Conservation (phyloP, 495 filamentous ascomycete species). For the Lasiosphaeris hirsuta region DNA sequence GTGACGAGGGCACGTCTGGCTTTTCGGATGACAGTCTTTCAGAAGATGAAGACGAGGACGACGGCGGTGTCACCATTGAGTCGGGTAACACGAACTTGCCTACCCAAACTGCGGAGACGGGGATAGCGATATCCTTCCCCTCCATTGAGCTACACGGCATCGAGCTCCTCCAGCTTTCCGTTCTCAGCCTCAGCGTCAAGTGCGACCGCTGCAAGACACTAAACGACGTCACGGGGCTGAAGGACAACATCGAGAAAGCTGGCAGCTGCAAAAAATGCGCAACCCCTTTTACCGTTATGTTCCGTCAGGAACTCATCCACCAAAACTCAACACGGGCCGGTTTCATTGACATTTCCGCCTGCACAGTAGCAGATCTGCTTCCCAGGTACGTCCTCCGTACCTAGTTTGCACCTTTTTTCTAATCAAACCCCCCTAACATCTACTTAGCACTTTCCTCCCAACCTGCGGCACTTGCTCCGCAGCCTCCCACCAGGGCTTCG, state of each 20-base stretch:
- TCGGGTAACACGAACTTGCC: constrained; percentile 40
- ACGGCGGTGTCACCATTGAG: constrained; percentile 41
- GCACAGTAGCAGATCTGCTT: constrained; percentile 74
- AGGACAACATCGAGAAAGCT: constrained; percentile 38
- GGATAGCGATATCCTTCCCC: constrained; percentile 80
- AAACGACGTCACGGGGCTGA: constrained; percentile 68
- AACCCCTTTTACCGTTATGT: constrained; percentile 61
- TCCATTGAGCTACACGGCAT: constrained; percentile 76
- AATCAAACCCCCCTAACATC: constrained; percentile 4
- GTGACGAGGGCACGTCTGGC: constrained; percentile 34
- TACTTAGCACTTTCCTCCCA: constrained; percentile 68
- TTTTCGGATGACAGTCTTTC: constrained; percentile 32
- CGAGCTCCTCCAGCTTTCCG: constrained; percentile 70
- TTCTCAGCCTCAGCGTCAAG: constrained; percentile 70
- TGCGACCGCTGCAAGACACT: constrained; percentile 81
- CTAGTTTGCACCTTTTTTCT: neutral
- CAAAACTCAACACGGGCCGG: constrained; percentile 71
- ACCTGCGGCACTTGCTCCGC: constrained; percentile 81
- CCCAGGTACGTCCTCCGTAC: constrained; percentile 53
- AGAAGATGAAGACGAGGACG: constrained; percentile 39
- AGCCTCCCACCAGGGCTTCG: constrained; percentile 57
- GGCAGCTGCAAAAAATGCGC: constrained; percentile 75
- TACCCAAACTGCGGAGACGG: constrained; percentile 47
- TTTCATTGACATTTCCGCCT: constrained; percentile 78
- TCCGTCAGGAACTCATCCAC: constrained; percentile 74